Evolutionary conservation across 1,284 basidiomycete species (phyloP), one percentile per base, ranked within the genome.

Genomic region (Tausonia pullulans): DNA sequence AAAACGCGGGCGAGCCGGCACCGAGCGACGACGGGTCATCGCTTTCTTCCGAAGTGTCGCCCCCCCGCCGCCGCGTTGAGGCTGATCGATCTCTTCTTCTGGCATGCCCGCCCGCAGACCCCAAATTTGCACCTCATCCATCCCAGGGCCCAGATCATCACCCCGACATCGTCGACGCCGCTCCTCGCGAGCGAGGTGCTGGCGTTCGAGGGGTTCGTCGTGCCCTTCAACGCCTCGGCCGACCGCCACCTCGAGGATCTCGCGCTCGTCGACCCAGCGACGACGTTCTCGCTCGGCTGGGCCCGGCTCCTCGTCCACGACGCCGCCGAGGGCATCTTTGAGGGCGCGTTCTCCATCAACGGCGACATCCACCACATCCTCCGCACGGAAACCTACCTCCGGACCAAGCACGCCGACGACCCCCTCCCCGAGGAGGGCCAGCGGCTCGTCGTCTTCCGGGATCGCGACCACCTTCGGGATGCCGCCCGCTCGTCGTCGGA

Each of bases 121-220:
- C 87, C 88, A 6, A 89, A 87, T 71, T 81, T 86, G 69, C 77
- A 88, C 69, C 81, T 91, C 64, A 78, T 90, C 64, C 88, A 90
- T 72, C 85, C 88, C 41, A 80, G 84, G 60, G 88, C 87, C 2
- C 81, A 84, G 60, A 79, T 90, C 67, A 81, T 80, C 63, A 84
- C 85, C 74, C 79, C 60, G 69, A 81, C 57, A 74, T 78, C 39
- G 77, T 79, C 70, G 79, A 68, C 65, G 44, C 69, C 71, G 14
- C 65, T 72, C 4, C 56, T 70, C 16, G 63, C 81, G 5, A 81
- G 5, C 76, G 79, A 67, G 82, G 83, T 62, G 74, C 86, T 50
- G 73, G 83, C 41, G 79, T 71, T 64, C 50, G 60, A 68, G 49
- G 69, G 69, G 41, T 65, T 61, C 11, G 69, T 70, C 45, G 41